phyloP scores from a whole-genome alignment of 805 yeast species.

The Helenozyma rhizophorensis region DNA sequence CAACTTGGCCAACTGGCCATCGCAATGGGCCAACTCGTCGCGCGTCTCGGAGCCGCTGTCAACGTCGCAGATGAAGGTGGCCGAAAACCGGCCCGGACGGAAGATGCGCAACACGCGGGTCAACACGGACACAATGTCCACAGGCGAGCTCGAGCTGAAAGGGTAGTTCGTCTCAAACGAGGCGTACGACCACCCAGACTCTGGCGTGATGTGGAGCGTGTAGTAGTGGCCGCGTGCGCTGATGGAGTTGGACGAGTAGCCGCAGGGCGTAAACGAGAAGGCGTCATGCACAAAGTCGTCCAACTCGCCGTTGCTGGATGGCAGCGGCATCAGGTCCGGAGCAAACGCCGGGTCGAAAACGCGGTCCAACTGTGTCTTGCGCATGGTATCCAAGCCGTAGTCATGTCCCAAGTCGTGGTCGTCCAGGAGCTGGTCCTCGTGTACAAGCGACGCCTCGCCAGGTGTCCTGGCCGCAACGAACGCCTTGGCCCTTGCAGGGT shows the following conservation, averaged over 20 bases:
- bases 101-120: constrained; percentile 58
- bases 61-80: constrained; percentile 28
- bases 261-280: constrained; percentile 90
- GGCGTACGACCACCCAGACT: constrained; percentile 91
- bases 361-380: constrained; percentile 55
- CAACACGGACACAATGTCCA: constrained; percentile 53
- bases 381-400: constrained; percentile 67
- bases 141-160: constrained; percentile 29
- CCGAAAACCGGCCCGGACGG: constrained; percentile 71
- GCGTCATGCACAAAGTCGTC: constrained; percentile 66
- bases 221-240: constrained; percentile 55
- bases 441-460: constrained; percentile 34
- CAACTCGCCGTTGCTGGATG: constrained; percentile 28
- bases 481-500: constrained; percentile 48
- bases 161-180: constrained; percentile 89
- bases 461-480: constrained; percentile 55
- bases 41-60: constrained; percentile 1
- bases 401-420: constrained; percentile 76
- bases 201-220: constrained; percentile 93
- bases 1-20: constrained; percentile 24
- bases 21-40: constrained; percentile 10
- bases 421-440: constrained; percentile 31
- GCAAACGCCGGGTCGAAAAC: constrained; percentile 33
- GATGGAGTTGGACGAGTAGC: constrained; percentile 85
- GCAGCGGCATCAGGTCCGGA: constrained; percentile 26